Base-by-base conservation (phyloP, 108 stramenopile genomes). In the Pseudonitzschia multiseries region DNA sequence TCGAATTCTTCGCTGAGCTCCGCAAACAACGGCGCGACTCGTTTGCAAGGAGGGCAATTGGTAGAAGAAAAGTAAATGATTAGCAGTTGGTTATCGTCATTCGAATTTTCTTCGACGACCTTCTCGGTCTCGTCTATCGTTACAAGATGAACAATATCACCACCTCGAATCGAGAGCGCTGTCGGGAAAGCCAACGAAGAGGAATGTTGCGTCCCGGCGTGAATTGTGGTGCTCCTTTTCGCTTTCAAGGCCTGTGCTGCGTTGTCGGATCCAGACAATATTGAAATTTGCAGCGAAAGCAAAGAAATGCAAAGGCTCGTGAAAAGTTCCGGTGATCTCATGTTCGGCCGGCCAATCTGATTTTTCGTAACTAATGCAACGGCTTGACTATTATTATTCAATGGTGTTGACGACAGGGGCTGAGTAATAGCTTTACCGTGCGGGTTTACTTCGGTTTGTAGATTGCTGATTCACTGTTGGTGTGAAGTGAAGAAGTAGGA, bases 21-120 rank as follows among this genome's bases (percentile, higher is more conserved):
- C 20, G 26, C 57, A 9, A 53, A 70, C 20, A 70, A 33, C 17
- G 69, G 69, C 21, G 53, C 69, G 14, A 70, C 69, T 5, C 33
- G 21, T 21, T 70, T 70, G 53, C 69, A 70, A 28, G 69, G 69
- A 1, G 69, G 69, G 48, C 69, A 70, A 40, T 70, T 54, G 21
- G 52, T 70, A 28, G 69, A 54, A 20, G 69, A 33, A 33, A 70
- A 70, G 52, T 70, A 51, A 32, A 70, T 70, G 15, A 70, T 53
- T 15, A 70, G 53, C 69, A 70, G 52, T 33, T 70, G 61, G 33
- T 62, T 29, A 18, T 62, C 61, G 33, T 62, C 28, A 14, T 40
- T 21, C 27, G 33, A 13, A 62, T 62, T 62, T 17, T 62, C 36
- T 4, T 13, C 32, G 40, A 62, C 61, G 3, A 62, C 61, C 32